Percentiles rank a stretch among this genome's conserved stretches.
phyloP scores from a whole-genome alignment of 1,284 basidiomycete genomes.

The Tilletia setariae region DNA sequence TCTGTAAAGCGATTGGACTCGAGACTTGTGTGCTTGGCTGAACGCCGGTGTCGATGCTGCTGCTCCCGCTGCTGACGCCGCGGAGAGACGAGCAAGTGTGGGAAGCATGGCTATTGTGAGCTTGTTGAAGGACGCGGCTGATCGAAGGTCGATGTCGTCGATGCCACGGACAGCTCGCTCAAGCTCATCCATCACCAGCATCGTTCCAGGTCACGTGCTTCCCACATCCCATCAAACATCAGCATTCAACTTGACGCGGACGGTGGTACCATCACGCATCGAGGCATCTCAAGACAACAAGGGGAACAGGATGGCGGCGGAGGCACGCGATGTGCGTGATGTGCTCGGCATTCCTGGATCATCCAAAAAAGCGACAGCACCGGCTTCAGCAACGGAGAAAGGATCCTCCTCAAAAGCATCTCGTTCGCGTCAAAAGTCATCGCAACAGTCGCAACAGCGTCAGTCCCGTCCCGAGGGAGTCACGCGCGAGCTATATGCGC shows the following conservation, averaged over 20 bases:
- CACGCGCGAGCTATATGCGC: conserved; percentile 72
- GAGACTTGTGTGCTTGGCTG: conserved; percentile 72
- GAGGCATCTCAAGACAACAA: not conserved
- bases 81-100: conserved; percentile 8
- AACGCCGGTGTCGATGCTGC: conserved; percentile 57
- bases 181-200: not conserved
- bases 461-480: not conserved
- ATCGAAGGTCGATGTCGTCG: not conserved
- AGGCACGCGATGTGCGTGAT: conserved; percentile 7
- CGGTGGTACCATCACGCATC: no score
- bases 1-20: conserved; percentile 88
- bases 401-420: not conserved
- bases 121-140: conserved; percentile 1
- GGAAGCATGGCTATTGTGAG: conserved; percentile 21
- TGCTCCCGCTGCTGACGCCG: not conserved
- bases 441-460: not conserved
- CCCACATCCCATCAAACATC: not conserved
- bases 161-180: not conserved
- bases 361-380: not conserved
- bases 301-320: not conserved
- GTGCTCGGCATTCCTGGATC: conserved; percentile 7
- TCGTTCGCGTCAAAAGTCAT: not conserved
- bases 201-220: not conserved
- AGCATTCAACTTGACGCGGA: not conserved
- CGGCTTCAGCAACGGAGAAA: not conserved